Base-by-base conservation (phyloP, 306 rosid genomes). In the Sicyos edulis region DNA sequence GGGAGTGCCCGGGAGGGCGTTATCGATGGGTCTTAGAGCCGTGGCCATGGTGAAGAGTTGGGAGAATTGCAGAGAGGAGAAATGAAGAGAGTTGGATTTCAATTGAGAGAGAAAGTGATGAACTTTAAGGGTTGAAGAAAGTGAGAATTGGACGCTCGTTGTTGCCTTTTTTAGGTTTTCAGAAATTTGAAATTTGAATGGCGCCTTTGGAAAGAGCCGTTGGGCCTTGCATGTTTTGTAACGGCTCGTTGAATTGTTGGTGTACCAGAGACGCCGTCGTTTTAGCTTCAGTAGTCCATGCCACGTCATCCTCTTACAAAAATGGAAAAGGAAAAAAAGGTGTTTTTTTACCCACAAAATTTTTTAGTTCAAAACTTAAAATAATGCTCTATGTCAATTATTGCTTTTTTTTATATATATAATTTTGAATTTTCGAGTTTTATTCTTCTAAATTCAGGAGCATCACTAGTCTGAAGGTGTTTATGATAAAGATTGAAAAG, bases 1-100 rank as follows among this genome's bases (percentile, higher is more conserved):
- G 10, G 85, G 82, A 11, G 89, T 73, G 32, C 59, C 75, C 19
- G 97, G 96, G 47, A 90, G 96, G 45, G 89, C 96, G 65, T 93
- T 93, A 17, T 83, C 95, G 5, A 93, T 93, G 79, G 96, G 95
- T 78, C 98, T 84, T 49, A 93, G 83, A 16, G 98, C 89, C 96
- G 87, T 89, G 21, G 86, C 80, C 87, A 84, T 78, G 9, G 74
- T 29, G 65, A 61, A 32, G 19, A 71, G 70, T 6, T 66, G 65
- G 62, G 67, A 68, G 73, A 68, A 47, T 34, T 64, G 16, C 51
- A 37, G 70, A 63, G 70, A 17, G 4, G 26, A 4, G 5, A 64
- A 11, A 40, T 17, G 70, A 42, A 64, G 53, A 11, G 32, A 16
- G n/a, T 42, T 5, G 6, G 10, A 19, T 64, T 64, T 16, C 6